A percentile compares a stretch with the other conserved stretches of the same genome.
phyloP scores from a whole-genome alignment of 225 moss, liverwort and hornwort species.

The Neckera pumila region DNA sequence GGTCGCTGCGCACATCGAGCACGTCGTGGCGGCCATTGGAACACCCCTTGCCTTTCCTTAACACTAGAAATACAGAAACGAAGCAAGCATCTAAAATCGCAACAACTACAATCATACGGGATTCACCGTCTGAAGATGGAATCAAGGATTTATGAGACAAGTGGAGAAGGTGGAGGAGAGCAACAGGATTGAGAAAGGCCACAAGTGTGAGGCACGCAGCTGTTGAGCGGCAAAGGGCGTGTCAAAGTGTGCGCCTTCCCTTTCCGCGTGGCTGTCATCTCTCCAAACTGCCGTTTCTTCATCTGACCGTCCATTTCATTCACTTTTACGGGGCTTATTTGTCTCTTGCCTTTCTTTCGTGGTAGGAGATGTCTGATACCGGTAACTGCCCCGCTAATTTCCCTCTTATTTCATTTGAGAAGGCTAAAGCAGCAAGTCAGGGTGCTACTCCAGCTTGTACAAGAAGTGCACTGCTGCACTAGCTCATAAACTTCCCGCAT shows the following conservation, averaged over 20 bases:
- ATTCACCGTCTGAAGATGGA: not conserved
- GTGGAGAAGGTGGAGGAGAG: not conserved
- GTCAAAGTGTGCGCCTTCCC: constrained; percentile 15
- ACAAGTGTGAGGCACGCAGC: not conserved
- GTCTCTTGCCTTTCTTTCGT: not conserved
- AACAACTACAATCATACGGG: not conserved
- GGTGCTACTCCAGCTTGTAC: not conserved
- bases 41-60: not conserved
- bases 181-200: not conserved
- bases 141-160: not conserved
- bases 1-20: constrained; percentile 12
- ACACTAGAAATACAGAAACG: not conserved
- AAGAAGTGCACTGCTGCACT: not conserved
- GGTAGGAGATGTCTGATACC: not conserved
- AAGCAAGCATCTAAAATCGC: not conserved
- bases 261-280: constrained; percentile 16
- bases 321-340: not conserved
- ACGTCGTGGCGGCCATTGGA: constrained; percentile 14
- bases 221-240: not conserved
- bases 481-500: not conserved
- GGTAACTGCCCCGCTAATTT: not conserved
- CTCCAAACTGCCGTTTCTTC: not conserved
- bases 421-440: not conserved
- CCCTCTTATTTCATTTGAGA: not conserved
- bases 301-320: constrained; percentile 8